Base-by-base conservation (phyloP, 2,329 filamentous ascomycete species). In the Pyricularia grisea region DNA sequence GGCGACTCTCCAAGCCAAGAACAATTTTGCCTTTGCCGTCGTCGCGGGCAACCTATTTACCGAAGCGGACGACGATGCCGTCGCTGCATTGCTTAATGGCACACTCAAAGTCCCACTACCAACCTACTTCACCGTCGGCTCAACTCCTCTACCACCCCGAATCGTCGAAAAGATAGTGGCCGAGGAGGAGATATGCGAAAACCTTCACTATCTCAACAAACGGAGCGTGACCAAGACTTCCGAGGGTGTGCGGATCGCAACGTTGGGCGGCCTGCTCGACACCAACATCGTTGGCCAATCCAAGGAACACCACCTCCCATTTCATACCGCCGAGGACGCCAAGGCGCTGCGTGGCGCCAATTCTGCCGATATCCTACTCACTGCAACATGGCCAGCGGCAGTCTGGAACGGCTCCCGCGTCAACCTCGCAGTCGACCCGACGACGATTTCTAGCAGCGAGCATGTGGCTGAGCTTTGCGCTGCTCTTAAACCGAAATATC, bases 101-200 rank as follows among this genome's bases (percentile, higher is more conserved):
- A 83, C 86, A 12, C 89, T 97, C 68, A 76, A 83, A 27, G 83
- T 98, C 4, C 90, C 94, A 3, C 81, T 98, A 0, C 90, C 94
- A 1, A 96, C 91, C 10, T 99, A 99, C 80, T 99, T 98, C 77
- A 92, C 92, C 2, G 84, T 97, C 70, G 93, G 92, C 73, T 88
- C 83, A 55, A 84, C 84, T 65, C 81, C 89, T n/a, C 83, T 99
- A 6, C 95, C 95, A 0, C 78, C 83, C 3, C 80, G 82, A 33
- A 86, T 97, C 27, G 82, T 91, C 25, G 87, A 91, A 75, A 93
- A 89, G 76, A 85, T 98, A 68, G 86, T 92, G 75, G 85, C 86
- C 42, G 87, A 91, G 71, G 90, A 89, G 75, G 87, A 90, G 73
- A 85, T 99, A 23, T 97, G 93, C 77, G 85, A 90, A n/a, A 98